phyloP scores from a whole-genome alignment of 257 asterid genomes.

The Solanum virginianum region DNA sequence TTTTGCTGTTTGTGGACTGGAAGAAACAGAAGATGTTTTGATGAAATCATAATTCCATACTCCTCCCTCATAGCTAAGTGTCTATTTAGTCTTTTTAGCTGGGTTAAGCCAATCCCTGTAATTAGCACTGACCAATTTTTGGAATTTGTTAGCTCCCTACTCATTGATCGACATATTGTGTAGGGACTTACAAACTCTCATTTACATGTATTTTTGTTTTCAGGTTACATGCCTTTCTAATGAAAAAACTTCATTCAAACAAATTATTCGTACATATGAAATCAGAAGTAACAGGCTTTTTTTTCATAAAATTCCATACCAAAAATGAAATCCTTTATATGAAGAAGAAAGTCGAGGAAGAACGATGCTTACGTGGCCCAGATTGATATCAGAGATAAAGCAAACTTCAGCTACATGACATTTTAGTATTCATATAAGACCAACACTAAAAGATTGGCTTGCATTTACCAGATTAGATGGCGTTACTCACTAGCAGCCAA shows the following conservation, averaged over 20 bases:
- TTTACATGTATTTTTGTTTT: neutral
- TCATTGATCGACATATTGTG: too few relatives aligned
- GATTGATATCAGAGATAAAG: neutral
- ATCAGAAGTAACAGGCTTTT: neutral
- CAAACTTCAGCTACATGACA: neutral
- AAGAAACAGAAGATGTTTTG: neutral
- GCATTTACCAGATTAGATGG: neutral
- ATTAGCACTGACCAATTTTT: neutral
- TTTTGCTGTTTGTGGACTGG: neutral
- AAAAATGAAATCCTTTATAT: neutral
- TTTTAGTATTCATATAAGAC: neutral
- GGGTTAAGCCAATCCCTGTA: neutral
- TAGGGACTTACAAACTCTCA: neutral
- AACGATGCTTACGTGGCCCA: neutral
- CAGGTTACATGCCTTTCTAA: neutral
- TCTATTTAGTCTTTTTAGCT: neutral
- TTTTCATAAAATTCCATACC: neutral
- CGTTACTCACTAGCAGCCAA: neutral
- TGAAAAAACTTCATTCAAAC: neutral
- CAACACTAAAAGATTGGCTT: neutral
- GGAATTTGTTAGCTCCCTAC: too few relatives aligned
- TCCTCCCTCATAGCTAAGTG: neutral
- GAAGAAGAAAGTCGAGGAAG: neutral
- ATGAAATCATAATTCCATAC: neutral
- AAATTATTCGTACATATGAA: neutral